phyloP scores from a whole-genome alignment of 441 rosid species.

The Euphorbia neoarborescens region DNA sequence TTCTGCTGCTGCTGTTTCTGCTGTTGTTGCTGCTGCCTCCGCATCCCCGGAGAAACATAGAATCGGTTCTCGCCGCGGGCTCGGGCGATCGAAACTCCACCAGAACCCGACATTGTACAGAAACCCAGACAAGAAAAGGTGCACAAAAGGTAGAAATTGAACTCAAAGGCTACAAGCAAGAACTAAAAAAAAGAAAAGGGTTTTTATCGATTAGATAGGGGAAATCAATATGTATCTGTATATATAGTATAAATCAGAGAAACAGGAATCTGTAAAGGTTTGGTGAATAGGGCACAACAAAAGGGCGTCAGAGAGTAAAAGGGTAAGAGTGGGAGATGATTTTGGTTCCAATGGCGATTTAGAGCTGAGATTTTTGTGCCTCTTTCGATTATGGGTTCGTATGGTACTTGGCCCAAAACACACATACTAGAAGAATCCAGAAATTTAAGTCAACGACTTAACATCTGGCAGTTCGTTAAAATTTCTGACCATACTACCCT shows the following conservation, averaged over 20 bases:
- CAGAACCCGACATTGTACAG: slow-evolving; percentile 52
- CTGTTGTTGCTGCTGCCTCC: slow-evolving; percentile 25
- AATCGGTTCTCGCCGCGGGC: slow-evolving; percentile 61
- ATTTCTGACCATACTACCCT: not conserved
- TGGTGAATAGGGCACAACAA: not conserved
- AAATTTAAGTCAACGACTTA: not conserved
- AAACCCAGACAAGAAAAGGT: not conserved
- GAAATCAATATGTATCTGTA: too few relatives aligned
- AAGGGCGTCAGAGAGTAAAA: not conserved
- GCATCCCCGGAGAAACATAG: slow-evolving; percentile 63
- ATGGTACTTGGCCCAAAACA: not conserved
- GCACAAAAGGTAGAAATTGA: not conserved
- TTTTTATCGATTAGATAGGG: not conserved
- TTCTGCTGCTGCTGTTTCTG: slow-evolving; percentile 24
- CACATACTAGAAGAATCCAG: slow-evolving; percentile 13
- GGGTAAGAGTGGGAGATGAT: not conserved
- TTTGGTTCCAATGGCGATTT: not conserved
- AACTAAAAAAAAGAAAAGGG: not conserved
- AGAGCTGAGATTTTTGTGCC: slow-evolving; percentile 27
- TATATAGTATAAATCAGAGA: not conserved
- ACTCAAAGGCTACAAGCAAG: not conserved
- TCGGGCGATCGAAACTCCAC: slow-evolving; percentile 42
- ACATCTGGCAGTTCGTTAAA: not conserved
- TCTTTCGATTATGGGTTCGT: not conserved
- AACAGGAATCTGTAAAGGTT: not conserved